A percentile compares a stretch with the other conserved stretches of the same genome.
Evolutionary conservation across 2,329 filamentous ascomycete species (phyloP).

Genomic region (Ceratocystis variospora): DNA sequence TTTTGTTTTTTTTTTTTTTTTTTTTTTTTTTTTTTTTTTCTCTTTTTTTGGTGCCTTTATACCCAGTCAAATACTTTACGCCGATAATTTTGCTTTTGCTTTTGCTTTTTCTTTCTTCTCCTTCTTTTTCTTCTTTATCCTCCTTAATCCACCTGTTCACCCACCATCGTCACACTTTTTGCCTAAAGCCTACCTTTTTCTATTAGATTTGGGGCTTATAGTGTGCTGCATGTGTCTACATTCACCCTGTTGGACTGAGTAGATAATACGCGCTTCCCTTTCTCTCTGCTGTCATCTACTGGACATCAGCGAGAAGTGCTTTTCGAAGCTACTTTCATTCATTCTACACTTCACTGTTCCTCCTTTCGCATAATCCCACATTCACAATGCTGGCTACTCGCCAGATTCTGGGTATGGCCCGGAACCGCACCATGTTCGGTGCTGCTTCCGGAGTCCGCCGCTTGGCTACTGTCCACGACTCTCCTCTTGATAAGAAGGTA

Average conservation of each 20-base stretch:
- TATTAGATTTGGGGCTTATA: constrained; percentile 7
- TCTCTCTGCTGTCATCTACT: constrained; percentile 10
- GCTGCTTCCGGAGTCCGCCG: constrained; percentile 50
- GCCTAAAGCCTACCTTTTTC: constrained; percentile 9
- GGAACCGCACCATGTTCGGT: constrained; percentile 41
- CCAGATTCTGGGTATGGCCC: constrained; percentile 55
- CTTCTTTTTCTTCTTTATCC: constrained; percentile 7
- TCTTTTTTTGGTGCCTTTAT: neutral
- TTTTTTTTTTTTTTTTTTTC: too few species aligned
- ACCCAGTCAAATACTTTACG: neutral
- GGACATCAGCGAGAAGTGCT: constrained; percentile 13
- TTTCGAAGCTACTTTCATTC: neutral
- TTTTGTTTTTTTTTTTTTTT: too few species aligned
- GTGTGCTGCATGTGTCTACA: constrained; percentile 16
- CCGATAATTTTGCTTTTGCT: neutral
- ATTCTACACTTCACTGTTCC: neutral
- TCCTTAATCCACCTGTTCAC: neutral
- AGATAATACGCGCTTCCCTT: constrained; percentile 1
- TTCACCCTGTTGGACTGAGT: constrained; percentile 18
- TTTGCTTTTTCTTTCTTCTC: constrained; percentile 7
- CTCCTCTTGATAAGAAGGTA: constrained; percentile 80
- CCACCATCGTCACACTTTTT: constrained; percentile 4
- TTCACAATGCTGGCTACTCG: constrained; percentile 51
- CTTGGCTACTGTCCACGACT: constrained; percentile 77
- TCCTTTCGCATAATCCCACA: constrained; percentile 8